These are phyloP conservation scores for Daedalea quercina DNA, from an alignment of 768 basidiomycete genomes.

Conservation along the genomic window DNA sequence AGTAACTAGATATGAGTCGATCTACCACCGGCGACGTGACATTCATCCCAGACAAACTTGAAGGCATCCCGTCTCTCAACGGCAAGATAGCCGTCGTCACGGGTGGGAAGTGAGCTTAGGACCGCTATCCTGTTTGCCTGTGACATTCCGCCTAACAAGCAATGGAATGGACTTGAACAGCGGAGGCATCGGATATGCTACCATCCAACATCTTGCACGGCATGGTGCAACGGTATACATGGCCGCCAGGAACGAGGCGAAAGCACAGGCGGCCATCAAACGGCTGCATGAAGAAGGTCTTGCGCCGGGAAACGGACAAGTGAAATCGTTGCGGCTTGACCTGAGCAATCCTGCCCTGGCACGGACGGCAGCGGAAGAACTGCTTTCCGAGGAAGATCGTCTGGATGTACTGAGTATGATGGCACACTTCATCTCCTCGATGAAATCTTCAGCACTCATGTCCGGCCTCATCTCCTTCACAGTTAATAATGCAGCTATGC, in stretches of 20 bases:
- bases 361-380: conserved; percentile 28
- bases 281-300: conserved; percentile 27
- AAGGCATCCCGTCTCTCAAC: conserved; percentile 38
- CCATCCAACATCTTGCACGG: conserved; percentile 30
- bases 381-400: conserved; percentile 33
- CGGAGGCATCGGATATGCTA: conserved; percentile 31
- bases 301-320: conserved; percentile 22
- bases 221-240: conserved; percentile 38
- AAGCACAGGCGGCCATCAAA: conserved; percentile 26
- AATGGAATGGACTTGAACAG: too few relatives aligned
- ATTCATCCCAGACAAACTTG: conserved; percentile 18
- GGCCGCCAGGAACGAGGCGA: conserved; percentile 27
- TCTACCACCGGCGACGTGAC: neutral
- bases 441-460: neutral
- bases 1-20: neutral
- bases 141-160: neutral
- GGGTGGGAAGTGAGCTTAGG: conserved; percentile 36
- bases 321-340: conserved; percentile 33
- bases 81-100: conserved; percentile 44
- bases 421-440: neutral
- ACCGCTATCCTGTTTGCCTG: neutral
- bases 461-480: too few relatives aligned
- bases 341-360: conserved; percentile 30
- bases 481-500: conserved; percentile 6
- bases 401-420: conserved; percentile 37